phyloP scores from a whole-genome alignment of 2,329 filamentous ascomycete genomes.

The Tympanopsis confertula region DNA sequence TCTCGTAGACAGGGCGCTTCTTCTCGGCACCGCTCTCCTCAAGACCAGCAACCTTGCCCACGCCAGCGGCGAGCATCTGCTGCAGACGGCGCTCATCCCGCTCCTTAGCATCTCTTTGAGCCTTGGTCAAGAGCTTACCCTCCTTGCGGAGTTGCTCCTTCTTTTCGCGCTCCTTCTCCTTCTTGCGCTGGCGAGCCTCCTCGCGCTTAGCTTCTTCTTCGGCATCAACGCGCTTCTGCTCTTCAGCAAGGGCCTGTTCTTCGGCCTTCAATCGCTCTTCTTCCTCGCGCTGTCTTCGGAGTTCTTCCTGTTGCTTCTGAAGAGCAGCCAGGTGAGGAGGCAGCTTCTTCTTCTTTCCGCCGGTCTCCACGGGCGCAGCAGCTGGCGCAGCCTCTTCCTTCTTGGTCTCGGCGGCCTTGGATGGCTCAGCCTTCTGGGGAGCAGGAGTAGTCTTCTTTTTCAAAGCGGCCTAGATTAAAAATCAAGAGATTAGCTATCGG shows the following conservation, averaged over 20 bases:
- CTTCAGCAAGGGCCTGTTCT: slow-evolving; percentile 52
- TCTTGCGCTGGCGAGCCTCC: slow-evolving; percentile 66
- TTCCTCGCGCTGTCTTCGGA: slow-evolving; percentile 56
- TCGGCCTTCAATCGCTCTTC: slow-evolving; percentile 44
- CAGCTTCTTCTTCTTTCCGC: slow-evolving; percentile 78
- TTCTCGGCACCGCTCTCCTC: slow-evolving; percentile 43
- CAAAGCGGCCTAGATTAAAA: slow-evolving; percentile 43
- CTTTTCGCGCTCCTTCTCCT: slow-evolving; percentile 76
- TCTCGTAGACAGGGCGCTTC: slow-evolving; percentile 67
- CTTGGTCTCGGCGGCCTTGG: slow-evolving; percentile 34
- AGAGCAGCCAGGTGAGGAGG: slow-evolving; percentile 61
- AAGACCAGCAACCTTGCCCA: slow-evolving; percentile 52
- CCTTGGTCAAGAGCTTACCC: slow-evolving; percentile 77
- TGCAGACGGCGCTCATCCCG: slow-evolving; percentile 69
- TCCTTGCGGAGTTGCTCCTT: slow-evolving; percentile 81
- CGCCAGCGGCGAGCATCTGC: slow-evolving; percentile 71
- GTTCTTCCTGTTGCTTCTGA: slow-evolving; percentile 73
- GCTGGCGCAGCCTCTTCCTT: slow-evolving; percentile 23
- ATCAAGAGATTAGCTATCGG: neutral
- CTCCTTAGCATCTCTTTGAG: slow-evolving; percentile 72
- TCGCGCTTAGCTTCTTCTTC: slow-evolving; percentile 62
- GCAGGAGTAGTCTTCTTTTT: slow-evolving; percentile 64
- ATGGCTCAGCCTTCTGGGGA: slow-evolving; percentile 43
- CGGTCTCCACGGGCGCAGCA: slow-evolving; percentile 33
- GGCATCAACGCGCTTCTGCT: slow-evolving; percentile 48